These are phyloP conservation scores for Grigorovia humatica DNA, from an alignment of 805 yeast genomes.

Conservation along the genomic window DNA sequence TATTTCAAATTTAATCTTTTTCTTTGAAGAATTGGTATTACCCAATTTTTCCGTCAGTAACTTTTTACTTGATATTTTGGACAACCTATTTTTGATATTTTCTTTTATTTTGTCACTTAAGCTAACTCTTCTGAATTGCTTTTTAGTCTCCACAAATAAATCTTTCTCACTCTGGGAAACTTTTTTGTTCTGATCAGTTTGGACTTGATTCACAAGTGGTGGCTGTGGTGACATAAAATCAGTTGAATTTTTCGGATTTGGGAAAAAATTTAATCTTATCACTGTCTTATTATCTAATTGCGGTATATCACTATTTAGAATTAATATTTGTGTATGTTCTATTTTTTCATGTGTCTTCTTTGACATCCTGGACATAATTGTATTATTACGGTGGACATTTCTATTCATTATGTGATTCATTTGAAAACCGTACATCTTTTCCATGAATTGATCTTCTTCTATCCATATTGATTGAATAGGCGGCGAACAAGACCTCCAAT, in stretches of 20 bases:
- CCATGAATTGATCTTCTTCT: slow-evolving; percentile 31
- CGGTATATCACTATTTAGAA: slow-evolving; percentile 23
- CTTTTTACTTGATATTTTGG: slow-evolving; percentile 16
- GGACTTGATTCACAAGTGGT: not conserved
- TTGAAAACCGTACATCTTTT: slow-evolving; percentile 27
- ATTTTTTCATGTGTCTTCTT: not conserved
- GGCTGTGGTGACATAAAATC: too few relatives aligned
- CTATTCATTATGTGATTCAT: slow-evolving; percentile 4
- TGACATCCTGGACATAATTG: slow-evolving; percentile 4
- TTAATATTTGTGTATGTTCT: slow-evolving; percentile 5
- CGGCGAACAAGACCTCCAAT: slow-evolving; percentile 8
- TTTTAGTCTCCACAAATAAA: not conserved
- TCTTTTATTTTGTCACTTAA: not conserved
- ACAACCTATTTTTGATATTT: slow-evolving; percentile 7
- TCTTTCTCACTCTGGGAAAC: not conserved
- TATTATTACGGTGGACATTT: not conserved
- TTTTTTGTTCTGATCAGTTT: not conserved
- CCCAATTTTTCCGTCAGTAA: slow-evolving; percentile 8
- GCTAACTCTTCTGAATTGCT: not conserved
- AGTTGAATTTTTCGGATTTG: not conserved
- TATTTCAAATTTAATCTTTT: slow-evolving; percentile 9
- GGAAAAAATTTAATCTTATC: not conserved
- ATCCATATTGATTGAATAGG: slow-evolving; percentile 35
- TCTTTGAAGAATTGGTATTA: not conserved
- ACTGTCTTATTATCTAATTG: slow-evolving; percentile 11